Conservation (phyloP, 768 basidiomycete genomes). For the Collybia nuda region DNA sequence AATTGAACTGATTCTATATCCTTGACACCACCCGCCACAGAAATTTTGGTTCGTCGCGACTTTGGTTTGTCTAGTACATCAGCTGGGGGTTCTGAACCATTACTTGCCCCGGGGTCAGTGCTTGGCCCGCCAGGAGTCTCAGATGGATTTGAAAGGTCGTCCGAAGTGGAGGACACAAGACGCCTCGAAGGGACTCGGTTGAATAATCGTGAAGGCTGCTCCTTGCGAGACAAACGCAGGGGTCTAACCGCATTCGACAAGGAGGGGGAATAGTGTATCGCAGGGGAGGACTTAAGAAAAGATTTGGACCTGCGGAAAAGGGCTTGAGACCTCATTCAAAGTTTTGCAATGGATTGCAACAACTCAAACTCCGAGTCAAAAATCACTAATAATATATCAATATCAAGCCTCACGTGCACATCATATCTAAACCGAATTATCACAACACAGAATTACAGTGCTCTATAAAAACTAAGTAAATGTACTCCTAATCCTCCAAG, state of each 20-base stretch:
- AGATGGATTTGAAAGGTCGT: constrained; percentile 5
- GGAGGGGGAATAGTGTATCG: constrained; percentile 13
- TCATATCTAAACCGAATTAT: no score
- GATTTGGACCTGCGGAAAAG: constrained; percentile 36
- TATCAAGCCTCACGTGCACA: neutral
- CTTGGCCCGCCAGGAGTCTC: constrained; percentile 9
- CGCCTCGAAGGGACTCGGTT: neutral
- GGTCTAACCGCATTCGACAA: constrained; percentile 6
- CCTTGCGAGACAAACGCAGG: neutral
- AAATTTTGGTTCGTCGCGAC: constrained; percentile 33
- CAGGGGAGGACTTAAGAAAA: constrained; percentile 30
- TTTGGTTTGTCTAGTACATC: constrained; percentile 49
- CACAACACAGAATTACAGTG: no score
- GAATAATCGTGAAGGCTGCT: neutral
- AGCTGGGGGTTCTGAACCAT: constrained; percentile 12
- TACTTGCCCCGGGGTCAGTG: constrained; percentile 2
- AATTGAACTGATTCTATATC: constrained; percentile 47
- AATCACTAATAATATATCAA: neutral
- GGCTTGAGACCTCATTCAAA: constrained; percentile 37
- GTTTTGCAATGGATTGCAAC: neutral
- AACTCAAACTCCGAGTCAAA: neutral
- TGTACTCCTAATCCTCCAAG: neutral
- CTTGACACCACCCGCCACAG: constrained; percentile 25
- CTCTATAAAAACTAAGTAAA: neutral
- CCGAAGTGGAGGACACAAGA: constrained; percentile 6